Conservation (phyloP, 495 filamentous ascomycete species). For the Neurospora sp. region DNA sequence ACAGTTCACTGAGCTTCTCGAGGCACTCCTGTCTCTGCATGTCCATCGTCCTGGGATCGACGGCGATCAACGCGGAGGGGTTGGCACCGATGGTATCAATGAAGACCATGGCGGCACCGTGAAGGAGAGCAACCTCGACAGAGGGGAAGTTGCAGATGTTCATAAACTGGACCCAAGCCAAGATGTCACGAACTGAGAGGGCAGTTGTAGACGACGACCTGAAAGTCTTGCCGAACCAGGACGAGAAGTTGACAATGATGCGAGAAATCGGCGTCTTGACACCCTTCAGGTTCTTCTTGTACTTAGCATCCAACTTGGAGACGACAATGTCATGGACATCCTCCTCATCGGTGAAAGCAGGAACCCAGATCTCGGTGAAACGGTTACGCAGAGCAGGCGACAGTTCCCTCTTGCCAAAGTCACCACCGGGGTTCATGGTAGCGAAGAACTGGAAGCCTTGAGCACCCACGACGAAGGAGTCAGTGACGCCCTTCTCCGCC, state of each 20-base stretch:
- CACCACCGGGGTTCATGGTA: constrained; percentile 98
- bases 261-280: constrained; percentile 34
- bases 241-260: constrained; percentile 73
- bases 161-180: constrained; percentile 90
- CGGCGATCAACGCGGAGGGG: constrained; percentile 71
- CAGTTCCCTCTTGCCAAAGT: constrained; percentile 95
- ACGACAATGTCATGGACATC: constrained; percentile 82
- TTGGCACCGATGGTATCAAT: constrained; percentile 93
- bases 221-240: constrained; percentile 81
- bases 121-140: constrained; percentile 44
- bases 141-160: constrained; percentile 46
- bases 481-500: constrained; percentile 81
- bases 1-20: constrained; percentile 55
- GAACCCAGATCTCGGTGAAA: constrained; percentile 98
- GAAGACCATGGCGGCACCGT: constrained; percentile 92
- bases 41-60: constrained; percentile 45
- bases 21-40: constrained; percentile 62
- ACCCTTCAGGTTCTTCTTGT: constrained; percentile 12
- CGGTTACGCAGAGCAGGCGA: constrained; percentile 91
- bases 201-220: constrained; percentile 58
- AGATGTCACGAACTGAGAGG: constrained; percentile 80
- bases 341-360: constrained; percentile 64
- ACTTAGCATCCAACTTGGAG: constrained; percentile 50
- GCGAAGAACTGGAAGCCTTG: constrained; percentile 90
- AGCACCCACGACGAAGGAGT: constrained; percentile 66